These are phyloP conservation scores for Allomyces arbusculus DNA, from an alignment of 192 early-diverging fungal genomes.

Conservation along the genomic window DNA sequence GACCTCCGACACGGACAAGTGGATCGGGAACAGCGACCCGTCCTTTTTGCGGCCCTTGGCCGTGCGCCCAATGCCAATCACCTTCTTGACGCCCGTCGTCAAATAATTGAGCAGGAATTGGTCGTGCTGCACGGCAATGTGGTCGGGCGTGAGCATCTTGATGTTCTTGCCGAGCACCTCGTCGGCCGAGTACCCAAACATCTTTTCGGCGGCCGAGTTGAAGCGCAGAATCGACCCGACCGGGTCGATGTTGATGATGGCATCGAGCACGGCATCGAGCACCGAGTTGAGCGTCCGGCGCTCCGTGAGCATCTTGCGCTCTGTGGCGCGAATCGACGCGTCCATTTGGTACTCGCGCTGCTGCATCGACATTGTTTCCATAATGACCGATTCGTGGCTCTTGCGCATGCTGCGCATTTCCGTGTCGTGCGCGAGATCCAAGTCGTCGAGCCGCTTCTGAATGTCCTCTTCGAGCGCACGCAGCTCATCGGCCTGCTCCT, in stretches of 20 bases:
- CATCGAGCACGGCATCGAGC: conserved; percentile 12
- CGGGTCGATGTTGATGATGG: conserved; percentile 16
- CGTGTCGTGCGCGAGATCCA: neutral
- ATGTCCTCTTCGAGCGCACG: neutral
- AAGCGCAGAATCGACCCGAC: conserved; percentile 10
- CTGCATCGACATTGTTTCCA: conserved; percentile 6
- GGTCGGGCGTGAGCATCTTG: conserved; percentile 10
- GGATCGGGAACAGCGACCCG: conserved; percentile 1
- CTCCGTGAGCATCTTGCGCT: conserved; percentile 15
- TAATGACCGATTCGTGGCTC: conserved; percentile 4
- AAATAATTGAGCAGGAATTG: conserved; percentile 1
- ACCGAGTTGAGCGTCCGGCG: conserved; percentile 14
- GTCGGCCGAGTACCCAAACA: conserved; percentile 6
- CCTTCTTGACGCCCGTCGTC: conserved; percentile 5
- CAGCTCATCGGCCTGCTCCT: neutral
- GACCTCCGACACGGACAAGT: conserved; percentile 2
- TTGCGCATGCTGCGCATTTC: neutral
- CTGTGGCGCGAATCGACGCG: conserved; percentile 13
- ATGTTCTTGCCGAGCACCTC: conserved; percentile 18
- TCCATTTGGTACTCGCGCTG: conserved; percentile 21
- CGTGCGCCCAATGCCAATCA: conserved; percentile 2
- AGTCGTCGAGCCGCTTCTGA: neutral
- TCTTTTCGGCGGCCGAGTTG: conserved; percentile 14
- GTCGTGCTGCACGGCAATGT: conserved; percentile 7
- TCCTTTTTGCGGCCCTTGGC: conserved; percentile 1